Base-by-base conservation (phyloP, 805 yeast species). In the Wickerhamomyces pijperi region DNA sequence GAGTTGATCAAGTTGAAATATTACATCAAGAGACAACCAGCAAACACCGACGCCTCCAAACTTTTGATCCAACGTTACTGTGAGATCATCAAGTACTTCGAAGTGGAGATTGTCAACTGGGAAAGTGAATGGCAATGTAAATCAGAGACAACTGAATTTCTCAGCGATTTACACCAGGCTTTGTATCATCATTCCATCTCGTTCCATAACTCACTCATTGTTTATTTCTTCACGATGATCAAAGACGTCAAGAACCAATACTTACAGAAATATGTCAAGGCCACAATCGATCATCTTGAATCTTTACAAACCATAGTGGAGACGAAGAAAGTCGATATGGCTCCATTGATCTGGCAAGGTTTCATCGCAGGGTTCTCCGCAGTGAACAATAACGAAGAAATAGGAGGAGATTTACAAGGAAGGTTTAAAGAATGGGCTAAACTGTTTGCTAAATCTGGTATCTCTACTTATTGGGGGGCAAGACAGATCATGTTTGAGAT, bases 301-400 rank as follows among this genome's bases (percentile, higher is more conserved):
- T 64, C 68, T 40, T 71, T 86, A 40, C 82, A 77, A 41, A 53
- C 56, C 32, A 61, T 83, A 36, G 75, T 79, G 28, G 69, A 70
- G 6, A 45, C 46, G 3, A 56, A 62, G 15, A 60, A 67, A 17
- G 76, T 73, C 19, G 76, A 79, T 1, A 70, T 80, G 17, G 74
- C 80, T 28, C 95, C 96, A 4, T 61, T 84, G 28, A 76, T 84
- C 49, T 86, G 95, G 92, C 90, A 82, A 52, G 94, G 92, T 0
- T 86, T 86, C 48, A 79, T 86, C 34, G 87, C 90, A 1, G 95
- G 94, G 0, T 80, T 92, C 50, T 86, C 82, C 44, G 80, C 87
- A 11, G 70, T 73, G 42, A 73, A 78, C 5, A 48, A 58, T 1
- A n/a, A n/a, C n/a, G n/a, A n/a, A n/a, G 65, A 64, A 28, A 11